Evolutionary conservation across 2,329 filamentous ascomycete species (phyloP).

Genomic region (Pseudogymnoascus sp.): DNA sequence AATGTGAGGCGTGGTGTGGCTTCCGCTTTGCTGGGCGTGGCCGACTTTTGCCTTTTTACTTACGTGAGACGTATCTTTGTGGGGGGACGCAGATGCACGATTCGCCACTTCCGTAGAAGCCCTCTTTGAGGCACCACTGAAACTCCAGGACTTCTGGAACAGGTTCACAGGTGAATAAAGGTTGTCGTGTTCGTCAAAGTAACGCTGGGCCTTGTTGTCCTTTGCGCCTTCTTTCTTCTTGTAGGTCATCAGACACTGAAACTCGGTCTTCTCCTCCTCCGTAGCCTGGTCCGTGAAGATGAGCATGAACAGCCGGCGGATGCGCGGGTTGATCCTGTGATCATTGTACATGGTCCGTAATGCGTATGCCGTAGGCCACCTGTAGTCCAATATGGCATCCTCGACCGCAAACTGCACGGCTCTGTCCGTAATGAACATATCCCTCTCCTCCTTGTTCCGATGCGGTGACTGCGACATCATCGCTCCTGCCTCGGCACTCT

Average conservation of each 20-base stretch:
- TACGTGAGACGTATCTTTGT: constrained; percentile 16
- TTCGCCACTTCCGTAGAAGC: neutral
- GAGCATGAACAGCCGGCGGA: constrained; percentile 50
- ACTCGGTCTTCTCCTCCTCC: constrained; percentile 42
- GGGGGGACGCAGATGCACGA: constrained; percentile 13
- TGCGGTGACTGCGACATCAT: neutral
- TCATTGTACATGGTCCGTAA: constrained; percentile 54
- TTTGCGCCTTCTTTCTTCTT: constrained; percentile 50
- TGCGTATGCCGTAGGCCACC: constrained; percentile 56
- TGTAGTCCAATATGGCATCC: constrained; percentile 46
- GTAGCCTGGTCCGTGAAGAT: constrained; percentile 52
- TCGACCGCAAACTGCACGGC: constrained; percentile 51
- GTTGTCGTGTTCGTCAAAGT: constrained; percentile 4
- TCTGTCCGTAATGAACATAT: constrained; percentile 34
- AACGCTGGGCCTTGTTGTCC: constrained; percentile 24
- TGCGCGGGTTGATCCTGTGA: constrained; percentile 40
- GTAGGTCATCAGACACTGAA: constrained; percentile 41
- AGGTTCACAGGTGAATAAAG: neutral
- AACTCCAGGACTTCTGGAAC: neutral
- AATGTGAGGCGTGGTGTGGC: neutral
- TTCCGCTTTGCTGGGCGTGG: constrained; percentile 14
- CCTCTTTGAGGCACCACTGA: constrained; percentile 4
- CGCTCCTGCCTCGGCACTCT: neutral
- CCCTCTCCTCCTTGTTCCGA: constrained; percentile 15
- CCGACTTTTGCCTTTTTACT: constrained; percentile 22